Percentiles rank a stretch among this genome's conserved stretches.
phyloP scores from a whole-genome alignment of 2,329 filamentous ascomycete genomes.

The Scedosporium aurantiacum region DNA sequence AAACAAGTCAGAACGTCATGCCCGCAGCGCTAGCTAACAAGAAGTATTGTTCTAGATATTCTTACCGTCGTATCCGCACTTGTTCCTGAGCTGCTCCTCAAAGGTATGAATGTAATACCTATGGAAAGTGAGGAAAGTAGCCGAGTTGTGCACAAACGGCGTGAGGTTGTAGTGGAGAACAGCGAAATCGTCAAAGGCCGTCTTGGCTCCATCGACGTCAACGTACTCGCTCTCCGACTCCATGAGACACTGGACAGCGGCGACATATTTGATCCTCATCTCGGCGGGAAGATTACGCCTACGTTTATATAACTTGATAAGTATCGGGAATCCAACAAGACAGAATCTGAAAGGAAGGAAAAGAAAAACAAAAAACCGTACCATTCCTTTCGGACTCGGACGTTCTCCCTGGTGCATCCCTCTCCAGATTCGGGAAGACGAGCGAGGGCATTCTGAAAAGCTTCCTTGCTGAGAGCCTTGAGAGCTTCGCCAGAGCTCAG shows the following conservation, averaged over 20 bases:
- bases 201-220: slow-evolving; percentile 10
- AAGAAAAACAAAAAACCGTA: slow-evolving; percentile 4
- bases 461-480: slow-evolving; percentile 13
- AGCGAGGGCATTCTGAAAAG: slow-evolving; percentile 15
- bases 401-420: slow-evolving; percentile 15
- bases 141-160: slow-evolving; percentile 16
- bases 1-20: neutral
- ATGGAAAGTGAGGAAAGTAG: slow-evolving; percentile 20
- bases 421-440: slow-evolving; percentile 13
- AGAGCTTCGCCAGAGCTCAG: slow-evolving; percentile 16
- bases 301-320: neutral
- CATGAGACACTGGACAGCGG: slow-evolving; percentile 16
- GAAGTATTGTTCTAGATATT: neutral
- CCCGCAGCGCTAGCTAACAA: neutral
- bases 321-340: neutral
- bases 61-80: slow-evolving; percentile 25
- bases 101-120: slow-evolving; percentile 20
- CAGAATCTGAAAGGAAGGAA: neutral
- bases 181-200: slow-evolving; percentile 19
- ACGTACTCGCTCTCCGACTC: slow-evolving; percentile 15
- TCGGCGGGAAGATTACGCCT: slow-evolving; percentile 14
- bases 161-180: slow-evolving; percentile 20
- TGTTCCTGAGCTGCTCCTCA: slow-evolving; percentile 16
- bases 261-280: slow-evolving; percentile 17
- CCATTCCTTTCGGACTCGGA: slow-evolving; percentile 16